phyloP scores from a whole-genome alignment of 495 filamentous ascomycete species.

The Thozetella sp. region DNA sequence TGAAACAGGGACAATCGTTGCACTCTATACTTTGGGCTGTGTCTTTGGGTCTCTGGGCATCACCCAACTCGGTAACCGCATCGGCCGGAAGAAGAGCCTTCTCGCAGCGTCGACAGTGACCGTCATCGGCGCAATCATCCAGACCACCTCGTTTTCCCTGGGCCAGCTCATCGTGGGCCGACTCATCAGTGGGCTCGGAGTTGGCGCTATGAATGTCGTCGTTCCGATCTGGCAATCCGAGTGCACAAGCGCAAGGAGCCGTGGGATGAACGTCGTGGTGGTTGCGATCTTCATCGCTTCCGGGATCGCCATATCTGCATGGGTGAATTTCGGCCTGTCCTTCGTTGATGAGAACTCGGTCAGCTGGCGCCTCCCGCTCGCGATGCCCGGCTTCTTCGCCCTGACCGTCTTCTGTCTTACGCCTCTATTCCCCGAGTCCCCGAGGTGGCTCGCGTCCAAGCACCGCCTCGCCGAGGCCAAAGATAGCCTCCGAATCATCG shows the following conservation, averaged over 20 bases:
- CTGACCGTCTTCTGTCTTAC: constrained; percentile 25
- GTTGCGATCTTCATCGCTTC: constrained; percentile 47
- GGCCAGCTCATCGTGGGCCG: constrained; percentile 55
- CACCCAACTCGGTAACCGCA: constrained; percentile 49
- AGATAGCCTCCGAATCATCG: constrained; percentile 30
- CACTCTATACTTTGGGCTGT: constrained; percentile 33
- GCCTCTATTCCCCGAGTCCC: constrained; percentile 46
- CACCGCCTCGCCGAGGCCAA: constrained; percentile 43
- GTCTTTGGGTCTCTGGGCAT: constrained; percentile 52
- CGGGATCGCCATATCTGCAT: constrained; percentile 16
- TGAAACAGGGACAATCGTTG: constrained; percentile 8
- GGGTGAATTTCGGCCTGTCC: constrained; percentile 45
- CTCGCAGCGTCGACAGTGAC: constrained; percentile 33
- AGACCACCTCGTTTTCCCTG: constrained; percentile 26
- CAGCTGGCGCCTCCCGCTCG: constrained; percentile 26
- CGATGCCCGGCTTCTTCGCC: constrained; percentile 20
- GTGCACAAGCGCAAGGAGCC: constrained; percentile 33
- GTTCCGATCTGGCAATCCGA: constrained; percentile 59
- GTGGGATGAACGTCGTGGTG: constrained; percentile 49
- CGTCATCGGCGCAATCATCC: constrained; percentile 27
- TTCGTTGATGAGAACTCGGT: constrained; percentile 30
- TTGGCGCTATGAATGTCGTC: constrained; percentile 50
- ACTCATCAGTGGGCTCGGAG: constrained; percentile 44
- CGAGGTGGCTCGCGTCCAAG: constrained; percentile 49
- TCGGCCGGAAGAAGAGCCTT: constrained; percentile 49